Evolutionary conservation across 1,139 yeast species (phyloP), one percentile per base, ranked within the genome.

Genomic region (Candida freyschussii): DNA sequence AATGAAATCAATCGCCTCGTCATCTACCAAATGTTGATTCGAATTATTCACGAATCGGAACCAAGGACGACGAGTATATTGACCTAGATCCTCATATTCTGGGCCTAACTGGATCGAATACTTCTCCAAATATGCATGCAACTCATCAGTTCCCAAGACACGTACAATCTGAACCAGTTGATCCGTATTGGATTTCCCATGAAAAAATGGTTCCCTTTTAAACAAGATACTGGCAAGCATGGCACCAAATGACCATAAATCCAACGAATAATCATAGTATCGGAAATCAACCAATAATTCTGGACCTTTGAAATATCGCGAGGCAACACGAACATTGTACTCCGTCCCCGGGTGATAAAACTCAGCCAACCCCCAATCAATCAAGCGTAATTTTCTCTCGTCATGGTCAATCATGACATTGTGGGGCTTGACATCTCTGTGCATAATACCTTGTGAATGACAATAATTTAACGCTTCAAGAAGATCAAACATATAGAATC

Each of bases 331-430:
- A 7, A 82, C 91, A 50, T 82, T 82, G 53, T 79, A 82, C 49
- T 81, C 89, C 52, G 75, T 79, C 6, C 86, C 86, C 8, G 78
- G 73, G 48, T 81, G 91, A 53, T 82, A 82, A 52, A 80, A 82
- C 53, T 82, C 93, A 5, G 93, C 91, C 33, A 82, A 62, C 24
- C 93, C 93, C 93, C 93, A 82, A 57, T 82, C 93, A 36, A 82
- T 82, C 39, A 82, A 68, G 45, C 89, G 66, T 43, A 82, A 61
- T 47, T 75, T 73, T 46, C 72, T 75, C 38, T 62, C 64, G 28
- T 63, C 53, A 26, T 84, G 91, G 55, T 82, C 91, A 47, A 82
- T 82, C 91, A 82, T 82, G 37, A 82, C 78, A 56, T 82, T 82
- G 53, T 82, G 93, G 5, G 93, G 93, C 57, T 82, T 82, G 29